phyloP scores from a whole-genome alignment of 2,329 filamentous ascomycete species.

The Dothiorella sarmentorum region DNA sequence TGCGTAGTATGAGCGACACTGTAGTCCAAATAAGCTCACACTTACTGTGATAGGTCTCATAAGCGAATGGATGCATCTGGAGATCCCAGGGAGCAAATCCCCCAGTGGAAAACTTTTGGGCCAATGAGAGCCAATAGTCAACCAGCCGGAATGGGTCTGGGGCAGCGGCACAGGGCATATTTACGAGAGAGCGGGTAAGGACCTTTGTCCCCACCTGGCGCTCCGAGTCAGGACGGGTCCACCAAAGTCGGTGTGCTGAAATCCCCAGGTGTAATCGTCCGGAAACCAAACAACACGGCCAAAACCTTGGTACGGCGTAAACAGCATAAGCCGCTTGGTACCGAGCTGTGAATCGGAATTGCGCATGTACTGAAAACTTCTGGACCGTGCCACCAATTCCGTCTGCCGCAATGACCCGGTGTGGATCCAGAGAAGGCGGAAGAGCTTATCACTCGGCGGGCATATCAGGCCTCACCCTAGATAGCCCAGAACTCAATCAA shows the following conservation, averaged over 20 bases:
- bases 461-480: not conserved
- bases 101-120: not conserved
- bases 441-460: conserved; percentile 1
- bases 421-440: not conserved
- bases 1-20: not conserved
- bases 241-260: not conserved
- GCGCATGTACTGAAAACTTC: no score
- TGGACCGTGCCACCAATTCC: not conserved
- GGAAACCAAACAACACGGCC: no score
- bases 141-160: not conserved
- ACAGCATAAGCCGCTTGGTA: not conserved
- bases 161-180: not conserved
- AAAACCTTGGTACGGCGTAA: not conserved
- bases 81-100: not conserved
- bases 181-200: not conserved
- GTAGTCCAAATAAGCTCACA: conserved; percentile 1
- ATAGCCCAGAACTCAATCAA: conserved; percentile 1
- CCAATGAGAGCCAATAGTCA: not conserved
- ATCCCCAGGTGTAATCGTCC: no score
- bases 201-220: not conserved
- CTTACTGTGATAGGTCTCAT: not conserved
- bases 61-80: not conserved
- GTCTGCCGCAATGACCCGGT: not conserved
- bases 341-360: not conserved
- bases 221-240: conserved; percentile 8